phyloP scores from a whole-genome alignment of 345 rosid genomes.

The Eucalyptus pauciflora region DNA sequence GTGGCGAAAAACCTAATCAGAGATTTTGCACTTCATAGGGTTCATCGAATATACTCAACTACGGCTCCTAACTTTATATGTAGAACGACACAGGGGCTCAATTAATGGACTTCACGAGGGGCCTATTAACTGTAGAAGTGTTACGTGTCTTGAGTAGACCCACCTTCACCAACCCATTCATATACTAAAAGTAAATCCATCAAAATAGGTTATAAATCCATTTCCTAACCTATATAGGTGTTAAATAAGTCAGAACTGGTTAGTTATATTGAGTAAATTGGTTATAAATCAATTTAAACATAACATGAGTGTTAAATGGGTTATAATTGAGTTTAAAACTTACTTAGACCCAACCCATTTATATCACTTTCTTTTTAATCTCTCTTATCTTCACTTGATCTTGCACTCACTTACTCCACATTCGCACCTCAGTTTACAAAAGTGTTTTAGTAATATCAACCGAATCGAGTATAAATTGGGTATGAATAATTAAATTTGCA shows the following conservation, averaged over 20 bases:
- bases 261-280: too few relatives aligned
- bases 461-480: accelerated
- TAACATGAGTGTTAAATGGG: too few relatives aligned
- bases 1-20: neutral
- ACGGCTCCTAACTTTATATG: neutral
- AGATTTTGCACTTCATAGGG: neutral
- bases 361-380: too few relatives aligned
- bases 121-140: neutral
- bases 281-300: too few relatives aligned
- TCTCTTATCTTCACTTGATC: accelerated
- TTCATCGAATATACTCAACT: neutral
- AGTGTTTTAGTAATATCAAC: too few relatives aligned
- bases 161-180: neutral
- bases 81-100: neutral
- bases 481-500: too few relatives aligned
- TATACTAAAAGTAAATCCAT: accelerated
- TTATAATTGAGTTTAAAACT: too few relatives aligned
- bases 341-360: too few relatives aligned
- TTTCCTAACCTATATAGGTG: too few relatives aligned
- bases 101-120: neutral
- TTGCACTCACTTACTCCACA: too few relatives aligned
- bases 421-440: accelerated
- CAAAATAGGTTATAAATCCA: too few relatives aligned
- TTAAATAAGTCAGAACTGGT: accelerated
- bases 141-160: neutral